Evolutionary conservation across 495 filamentous ascomycete genomes (phyloP).

Genomic region (Emericellopsis terricola): DNA sequence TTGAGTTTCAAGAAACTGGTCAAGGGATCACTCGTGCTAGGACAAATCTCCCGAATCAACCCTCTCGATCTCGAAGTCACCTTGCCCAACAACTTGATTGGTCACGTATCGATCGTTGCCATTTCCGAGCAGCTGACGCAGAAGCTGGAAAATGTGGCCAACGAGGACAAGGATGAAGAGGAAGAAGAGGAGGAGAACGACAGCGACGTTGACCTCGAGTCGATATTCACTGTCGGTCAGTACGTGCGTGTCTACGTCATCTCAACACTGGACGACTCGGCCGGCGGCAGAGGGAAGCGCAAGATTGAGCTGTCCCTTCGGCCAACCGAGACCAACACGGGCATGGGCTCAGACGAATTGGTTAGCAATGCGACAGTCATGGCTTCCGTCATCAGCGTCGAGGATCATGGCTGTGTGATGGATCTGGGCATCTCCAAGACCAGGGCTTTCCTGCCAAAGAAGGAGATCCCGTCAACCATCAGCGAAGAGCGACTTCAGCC

Average conservation of each 20-base stretch:
- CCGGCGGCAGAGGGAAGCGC: slow-evolving; percentile 46
- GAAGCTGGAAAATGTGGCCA: slow-evolving; percentile 42
- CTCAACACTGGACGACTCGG: slow-evolving; percentile 45
- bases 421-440: slow-evolving; percentile 62
- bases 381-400: slow-evolving; percentile 73
- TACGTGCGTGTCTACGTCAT: slow-evolving; percentile 75
- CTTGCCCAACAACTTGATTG: slow-evolving; percentile 80
- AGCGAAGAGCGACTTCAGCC: slow-evolving; percentile 42
- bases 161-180: slow-evolving; percentile 33
- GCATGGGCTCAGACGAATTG: slow-evolving; percentile 49
- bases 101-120: slow-evolving; percentile 78
- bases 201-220: slow-evolving; percentile 47
- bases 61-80: slow-evolving; percentile 58
- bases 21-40: slow-evolving; percentile 70
- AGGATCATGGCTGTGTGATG: slow-evolving; percentile 93
- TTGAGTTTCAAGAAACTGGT: slow-evolving; percentile 81
- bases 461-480: slow-evolving; percentile 50
- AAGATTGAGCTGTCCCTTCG: slow-evolving; percentile 71
- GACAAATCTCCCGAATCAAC: slow-evolving; percentile 70
- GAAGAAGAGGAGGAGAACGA: slow-evolving; percentile 26
- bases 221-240: slow-evolving; percentile 67
- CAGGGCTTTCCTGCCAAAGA: slow-evolving; percentile 69
- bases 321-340: slow-evolving; percentile 56
- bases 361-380: slow-evolving; percentile 59
- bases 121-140: slow-evolving; percentile 46